These are phyloP conservation scores for Hortaea sp. DNA, from an alignment of 2,329 filamentous ascomycete genomes.

Conservation along the genomic window DNA sequence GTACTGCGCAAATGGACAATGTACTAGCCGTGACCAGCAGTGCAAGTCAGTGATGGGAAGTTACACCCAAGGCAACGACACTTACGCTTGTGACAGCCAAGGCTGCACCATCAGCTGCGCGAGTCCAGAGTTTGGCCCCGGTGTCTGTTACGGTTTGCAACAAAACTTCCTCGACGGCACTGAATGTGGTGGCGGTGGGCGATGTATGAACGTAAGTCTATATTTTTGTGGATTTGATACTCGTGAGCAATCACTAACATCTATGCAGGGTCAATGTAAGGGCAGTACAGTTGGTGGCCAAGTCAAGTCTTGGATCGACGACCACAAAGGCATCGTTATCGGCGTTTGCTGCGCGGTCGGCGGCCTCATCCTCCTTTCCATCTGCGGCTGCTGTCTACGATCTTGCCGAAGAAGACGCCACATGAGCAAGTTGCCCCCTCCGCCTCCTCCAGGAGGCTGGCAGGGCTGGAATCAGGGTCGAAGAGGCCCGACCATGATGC, in stretches of 20 bases:
- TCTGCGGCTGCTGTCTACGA: conserved; percentile 57
- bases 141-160: conserved; percentile 63
- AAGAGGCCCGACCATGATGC: neutral
- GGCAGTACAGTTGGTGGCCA: conserved; percentile 61
- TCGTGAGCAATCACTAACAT: conserved; percentile 6
- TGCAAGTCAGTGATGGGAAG: conserved; percentile 76
- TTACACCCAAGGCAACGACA: conserved; percentile 63
- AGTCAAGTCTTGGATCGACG: conserved; percentile 63
- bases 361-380: conserved; percentile 56
- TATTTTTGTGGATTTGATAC: neutral
- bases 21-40: conserved; percentile 82
- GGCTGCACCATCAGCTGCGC: conserved; percentile 70
- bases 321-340: conserved; percentile 74
- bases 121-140: conserved; percentile 55
- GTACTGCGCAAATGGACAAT: conserved; percentile 82
- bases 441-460: conserved; percentile 22
- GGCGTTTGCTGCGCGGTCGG: conserved; percentile 65
- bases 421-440: conserved; percentile 11
- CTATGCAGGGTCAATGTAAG: conserved; percentile 55
- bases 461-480: conserved; percentile 20
- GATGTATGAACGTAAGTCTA: conserved; percentile 56
- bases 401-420: conserved; percentile 36
- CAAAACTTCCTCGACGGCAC: conserved; percentile 95
- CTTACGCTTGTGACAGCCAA: conserved; percentile 62
- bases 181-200: conserved; percentile 67